Conservation (phyloP, 2,329 filamentous ascomycete genomes). For the Phialemonium atrogriseum region DNA sequence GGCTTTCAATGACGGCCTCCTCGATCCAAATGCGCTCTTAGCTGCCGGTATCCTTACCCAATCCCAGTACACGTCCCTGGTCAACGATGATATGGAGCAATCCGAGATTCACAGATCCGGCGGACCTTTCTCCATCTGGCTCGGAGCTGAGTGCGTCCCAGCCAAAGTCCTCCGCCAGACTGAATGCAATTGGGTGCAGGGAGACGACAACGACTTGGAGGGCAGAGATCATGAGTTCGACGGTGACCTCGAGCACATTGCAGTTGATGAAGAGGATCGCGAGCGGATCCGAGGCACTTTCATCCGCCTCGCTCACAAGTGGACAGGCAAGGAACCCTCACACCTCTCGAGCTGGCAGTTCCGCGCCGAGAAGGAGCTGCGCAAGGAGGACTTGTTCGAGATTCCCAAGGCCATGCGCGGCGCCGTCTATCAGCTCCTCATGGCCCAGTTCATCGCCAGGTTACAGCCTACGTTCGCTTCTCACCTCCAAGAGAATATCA, state of each 20-base stretch:
- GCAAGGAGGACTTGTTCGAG: conserved; percentile 47
- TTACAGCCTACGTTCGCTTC: conserved; percentile 38
- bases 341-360: conserved; percentile 8
- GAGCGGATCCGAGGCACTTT: conserved; percentile 35
- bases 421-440: conserved; percentile 58
- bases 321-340: conserved; percentile 23
- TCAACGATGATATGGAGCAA: conserved; percentile 32
- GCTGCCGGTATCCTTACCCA: conserved; percentile 50
- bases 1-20: conserved; percentile 31
- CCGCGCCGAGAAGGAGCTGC: conserved; percentile 9
- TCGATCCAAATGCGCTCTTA: conserved; percentile 47
- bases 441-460: conserved; percentile 40
- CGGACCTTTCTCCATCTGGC: conserved; percentile 28
- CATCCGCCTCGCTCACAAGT: conserved; percentile 32
- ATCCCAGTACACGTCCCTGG: conserved; percentile 55
- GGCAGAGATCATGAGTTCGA: conserved; percentile 46
- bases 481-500: conserved; percentile 40
- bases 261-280: conserved; percentile 24
- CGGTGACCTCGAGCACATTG: conserved; percentile 25
- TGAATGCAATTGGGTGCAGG: neutral
- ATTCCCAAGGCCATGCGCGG: conserved; percentile 50
- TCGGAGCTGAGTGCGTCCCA: conserved; percentile 41
- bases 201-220: conserved; percentile 39
- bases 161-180: conserved; percentile 23
- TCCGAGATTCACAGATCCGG: conserved; percentile 8